These are phyloP conservation scores for Plasmodium chabaudi DNA, from an alignment of 169 alveolate genomes.

Conservation along the genomic window DNA sequence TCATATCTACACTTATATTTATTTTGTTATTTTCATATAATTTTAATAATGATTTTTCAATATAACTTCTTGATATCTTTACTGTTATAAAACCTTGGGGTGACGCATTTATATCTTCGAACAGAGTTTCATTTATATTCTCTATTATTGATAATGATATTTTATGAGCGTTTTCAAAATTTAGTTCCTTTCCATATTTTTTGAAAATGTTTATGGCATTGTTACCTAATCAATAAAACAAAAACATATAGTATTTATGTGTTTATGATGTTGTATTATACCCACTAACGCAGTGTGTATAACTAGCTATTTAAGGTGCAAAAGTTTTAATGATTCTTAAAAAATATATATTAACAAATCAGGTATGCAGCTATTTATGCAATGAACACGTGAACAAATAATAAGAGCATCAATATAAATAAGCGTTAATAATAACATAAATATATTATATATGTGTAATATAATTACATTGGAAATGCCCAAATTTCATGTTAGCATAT, in stretches of 20 bases:
- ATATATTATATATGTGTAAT: background rate
- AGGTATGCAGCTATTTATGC: too few relatives aligned
- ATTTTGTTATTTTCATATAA: conserved; percentile 78
- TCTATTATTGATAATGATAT: conserved; percentile 83
- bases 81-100: conserved; percentile 87
- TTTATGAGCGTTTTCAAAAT: conserved; percentile 84
- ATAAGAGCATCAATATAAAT: background rate
- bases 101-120: conserved; percentile 86
- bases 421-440: background rate
- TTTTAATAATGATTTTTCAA: conserved; percentile 59
- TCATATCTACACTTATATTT: conserved; percentile 55
- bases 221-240: conserved; percentile 75
- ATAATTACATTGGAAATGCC: conserved; percentile 57
- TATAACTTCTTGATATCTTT: conserved; percentile 74
- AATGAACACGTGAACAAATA: background rate
- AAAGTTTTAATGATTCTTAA: too few relatives aligned
- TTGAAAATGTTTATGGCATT: conserved; percentile 86
- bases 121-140: conserved; percentile 75
- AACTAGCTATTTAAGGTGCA: too few relatives aligned
- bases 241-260: background rate
- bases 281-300: too few relatives aligned
- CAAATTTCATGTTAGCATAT: conserved; percentile 56
- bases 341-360: too few relatives aligned
- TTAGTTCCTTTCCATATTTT: conserved; percentile 76
- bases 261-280: too few relatives aligned